Evolutionary conservation across 371 early-diverging fungal species (phyloP).

Genomic region (Rhizopus delemar): DNA sequence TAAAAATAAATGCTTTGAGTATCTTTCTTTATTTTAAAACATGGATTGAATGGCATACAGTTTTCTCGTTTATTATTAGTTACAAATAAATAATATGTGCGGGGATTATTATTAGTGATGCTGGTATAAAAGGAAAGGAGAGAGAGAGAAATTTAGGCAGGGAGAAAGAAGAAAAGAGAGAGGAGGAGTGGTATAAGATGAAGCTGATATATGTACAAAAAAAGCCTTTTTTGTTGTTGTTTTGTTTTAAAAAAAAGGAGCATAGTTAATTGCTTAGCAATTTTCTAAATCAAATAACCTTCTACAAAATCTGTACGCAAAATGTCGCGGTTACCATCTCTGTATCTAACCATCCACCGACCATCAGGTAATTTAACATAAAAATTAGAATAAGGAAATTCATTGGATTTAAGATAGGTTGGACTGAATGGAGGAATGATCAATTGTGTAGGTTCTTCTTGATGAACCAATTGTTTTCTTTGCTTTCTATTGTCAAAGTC

Average conservation of each 20-base stretch:
- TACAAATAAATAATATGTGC: too few species aligned
- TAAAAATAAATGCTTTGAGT: too few species aligned
- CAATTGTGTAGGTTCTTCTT: constrained; percentile 10
- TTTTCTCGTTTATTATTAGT: too few species aligned
- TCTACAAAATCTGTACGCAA: constrained; percentile 49
- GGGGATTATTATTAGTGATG: neutral
- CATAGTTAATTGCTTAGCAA: too few species aligned
- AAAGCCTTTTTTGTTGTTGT: neutral
- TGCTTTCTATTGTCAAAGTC: constrained; percentile 20
- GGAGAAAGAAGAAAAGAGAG: neutral
- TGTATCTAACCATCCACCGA: constrained; percentile 48
- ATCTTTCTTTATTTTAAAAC: too few species aligned
- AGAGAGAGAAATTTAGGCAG: too few species aligned
- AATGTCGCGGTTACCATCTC: constrained; percentile 48
- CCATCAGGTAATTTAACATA: constrained; percentile 52
- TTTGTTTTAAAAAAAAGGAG: neutral
- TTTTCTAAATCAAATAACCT: constrained; percentile 34
- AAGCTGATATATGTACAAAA: neutral
- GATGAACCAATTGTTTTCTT: constrained; percentile 23
- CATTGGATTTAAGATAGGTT: constrained; percentile 42
- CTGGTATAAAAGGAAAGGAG: neutral
- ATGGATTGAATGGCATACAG: too few species aligned
- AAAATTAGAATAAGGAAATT: constrained; percentile 56
- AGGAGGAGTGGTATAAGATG: neutral
- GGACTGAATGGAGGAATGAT: constrained; percentile 52